A percentile compares a stretch with the other conserved stretches of the same genome.
Conservation (phyloP, 495 filamentous ascomycete species). For the Peziza echinospora region DNA sequence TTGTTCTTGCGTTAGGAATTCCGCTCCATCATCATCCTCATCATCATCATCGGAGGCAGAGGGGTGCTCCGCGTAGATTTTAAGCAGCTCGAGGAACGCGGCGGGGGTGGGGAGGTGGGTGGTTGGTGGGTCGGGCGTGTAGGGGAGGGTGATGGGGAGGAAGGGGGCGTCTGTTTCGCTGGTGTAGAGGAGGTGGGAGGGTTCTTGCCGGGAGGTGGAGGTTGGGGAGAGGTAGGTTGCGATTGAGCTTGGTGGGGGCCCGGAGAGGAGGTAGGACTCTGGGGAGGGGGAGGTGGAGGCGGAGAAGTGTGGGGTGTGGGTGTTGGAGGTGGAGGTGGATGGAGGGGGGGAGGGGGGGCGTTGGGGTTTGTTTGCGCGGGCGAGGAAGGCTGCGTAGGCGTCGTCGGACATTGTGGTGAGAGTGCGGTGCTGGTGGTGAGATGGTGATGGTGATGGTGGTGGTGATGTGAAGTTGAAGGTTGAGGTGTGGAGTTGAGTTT, state of each 20-base stretch:
- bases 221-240: neutral
- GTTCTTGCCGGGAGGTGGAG: neutral
- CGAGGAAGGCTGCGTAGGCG: neutral
- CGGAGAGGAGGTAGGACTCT: constrained; percentile 6
- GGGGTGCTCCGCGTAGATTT: too few species aligned
- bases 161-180: constrained; percentile 57
- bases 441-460: neutral
- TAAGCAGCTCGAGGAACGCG: neutral
- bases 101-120: constrained; percentile 36
- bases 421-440: neutral
- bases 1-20: neutral
- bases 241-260: too few species aligned
- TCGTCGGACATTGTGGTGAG: neutral
- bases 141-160: constrained; percentile 50
- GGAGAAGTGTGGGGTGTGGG: neutral
- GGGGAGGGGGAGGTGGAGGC: constrained; percentile 1
- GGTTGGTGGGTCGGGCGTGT: constrained; percentile 62
- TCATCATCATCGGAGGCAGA: too few species aligned
- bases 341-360: neutral
- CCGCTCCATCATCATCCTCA: neutral
- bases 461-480: neutral
- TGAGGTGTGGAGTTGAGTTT: neutral
- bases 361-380: neutral
- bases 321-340: neutral
- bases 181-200: constrained; percentile 25